Evolutionary conservation across 495 filamentous ascomycete species (phyloP).

Genomic region (Evansstolkia leycettana): DNA sequence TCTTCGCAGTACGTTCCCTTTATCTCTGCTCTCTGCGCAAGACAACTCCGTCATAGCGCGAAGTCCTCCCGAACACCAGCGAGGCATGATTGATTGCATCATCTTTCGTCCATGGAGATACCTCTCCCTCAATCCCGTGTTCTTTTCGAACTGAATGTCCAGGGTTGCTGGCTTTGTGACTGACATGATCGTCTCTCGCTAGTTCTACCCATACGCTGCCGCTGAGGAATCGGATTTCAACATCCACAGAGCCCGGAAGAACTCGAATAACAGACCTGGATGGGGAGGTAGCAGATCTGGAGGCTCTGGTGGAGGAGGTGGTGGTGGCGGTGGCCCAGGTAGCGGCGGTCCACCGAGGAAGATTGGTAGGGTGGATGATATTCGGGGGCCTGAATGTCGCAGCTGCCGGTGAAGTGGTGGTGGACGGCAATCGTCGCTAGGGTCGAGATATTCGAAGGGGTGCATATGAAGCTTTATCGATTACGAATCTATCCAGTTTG

Average conservation of each 20-base stretch:
- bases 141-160: neutral
- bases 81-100: no score
- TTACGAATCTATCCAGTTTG: no score
- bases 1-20: slow-evolving; percentile 27
- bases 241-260: slow-evolving; percentile 17
- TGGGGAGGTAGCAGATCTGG: slow-evolving; percentile 16
- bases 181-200: slow-evolving; percentile 7
- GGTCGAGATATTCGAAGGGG: no score
- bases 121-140: no score
- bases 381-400: slow-evolving; percentile 27
- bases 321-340: slow-evolving; percentile 15
- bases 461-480: no score
- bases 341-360: slow-evolving; percentile 17
- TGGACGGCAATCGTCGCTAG: no score
- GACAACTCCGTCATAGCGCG: neutral
- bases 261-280: slow-evolving; percentile 9
- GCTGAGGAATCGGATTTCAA: slow-evolving; percentile 56
- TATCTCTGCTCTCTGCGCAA: no score
- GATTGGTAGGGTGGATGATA: slow-evolving; percentile 30
- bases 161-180: neutral
- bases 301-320: slow-evolving; percentile 9
- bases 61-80: neutral
- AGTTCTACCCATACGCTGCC: slow-evolving; percentile 55
- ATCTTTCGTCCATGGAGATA: no score
- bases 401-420: slow-evolving; percentile 15